Evolutionary conservation across 192 early-diverging fungal species (phyloP).

Genomic region (Entrophospora sp.): DNA sequence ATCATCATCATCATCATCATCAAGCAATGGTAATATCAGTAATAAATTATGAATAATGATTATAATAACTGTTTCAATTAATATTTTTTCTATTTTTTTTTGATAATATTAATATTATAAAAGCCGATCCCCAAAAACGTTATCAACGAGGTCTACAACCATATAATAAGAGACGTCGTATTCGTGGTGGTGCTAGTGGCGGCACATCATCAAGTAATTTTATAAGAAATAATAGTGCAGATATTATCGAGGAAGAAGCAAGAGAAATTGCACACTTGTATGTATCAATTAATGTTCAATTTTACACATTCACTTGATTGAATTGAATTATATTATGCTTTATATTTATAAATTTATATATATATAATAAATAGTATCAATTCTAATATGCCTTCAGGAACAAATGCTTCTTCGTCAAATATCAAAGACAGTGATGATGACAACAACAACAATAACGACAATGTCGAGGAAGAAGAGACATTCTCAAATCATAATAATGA

Average conservation of each 20-base stretch:
- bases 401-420: no score
- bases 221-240: background rate
- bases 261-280: slow-evolving; percentile 38
- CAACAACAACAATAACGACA: background rate
- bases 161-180: slow-evolving; percentile 38
- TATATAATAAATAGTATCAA: no score
- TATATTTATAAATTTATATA: no score
- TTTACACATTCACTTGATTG: no score
- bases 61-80: no score
- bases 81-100: no score
- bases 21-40: no score
- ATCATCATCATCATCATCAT: no score
- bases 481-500: background rate
- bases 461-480: slow-evolving; percentile 27
- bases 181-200: slow-evolving; percentile 28
- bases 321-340: no score
- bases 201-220: slow-evolving; percentile 15
- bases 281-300: background rate
- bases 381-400: no score
- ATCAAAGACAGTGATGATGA: slow-evolving; percentile 15
- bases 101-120: no score
- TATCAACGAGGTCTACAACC: slow-evolving; percentile 24
- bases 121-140: background rate
- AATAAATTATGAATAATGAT: no score
- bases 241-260: slow-evolving; percentile 26